Evolutionary conservation across 140 eudicot species (phyloP), one percentile per base, ranked within the genome.

Genomic region (Oenanthe javanica): DNA sequence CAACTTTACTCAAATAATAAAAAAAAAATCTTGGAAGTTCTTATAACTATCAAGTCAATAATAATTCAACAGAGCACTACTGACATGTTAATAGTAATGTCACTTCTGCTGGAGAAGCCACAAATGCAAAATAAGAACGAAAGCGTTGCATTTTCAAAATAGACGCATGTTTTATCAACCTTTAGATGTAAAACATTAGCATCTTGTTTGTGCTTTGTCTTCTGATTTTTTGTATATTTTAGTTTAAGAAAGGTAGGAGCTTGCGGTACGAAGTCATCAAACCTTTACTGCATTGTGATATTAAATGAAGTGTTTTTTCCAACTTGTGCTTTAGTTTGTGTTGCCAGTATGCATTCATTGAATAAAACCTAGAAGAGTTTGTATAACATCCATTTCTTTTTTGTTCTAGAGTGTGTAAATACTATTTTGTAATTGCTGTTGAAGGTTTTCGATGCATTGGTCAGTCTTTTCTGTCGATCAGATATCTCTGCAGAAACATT

Each of bases 361-460:
- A 13, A 67, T 67, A 67, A 25, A 31, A 9, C 74, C 46, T 67
- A 36, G n/a, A 67, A 67, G 73, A 74, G 55, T 74, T 47, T 47
- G 57, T 74, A 21, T n/a, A 74, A n/a, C 40, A n/a, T 23, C 0
- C 19, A n/a, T 47, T 81, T 70, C 59, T 15, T 19, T 69, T 78
- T 81, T 48, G 46, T 36, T 46, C 54, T 79, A 13, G 42, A 48
- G 48, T 63, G 55, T 80, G 42, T 27, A 76, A 76, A 71, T 76
- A 13, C 38, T 74, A n/a, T 78, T 59, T 75, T 69, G 15, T 64
- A 45, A n/a, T 27, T 81, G 52, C 61, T 69, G 21, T 85, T 80
- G 80, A 85, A 95, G 99, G 99, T 95, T 80, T 96, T 92, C 81
- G 96, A 95, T 86, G 96, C 97, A 27, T 85, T 95, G 96, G 95